Evolutionary conservation across 2,329 filamentous ascomycete genomes (phyloP), one percentile per base, ranked within the genome.

Genomic region (Sclerotinia nivalis): DNA sequence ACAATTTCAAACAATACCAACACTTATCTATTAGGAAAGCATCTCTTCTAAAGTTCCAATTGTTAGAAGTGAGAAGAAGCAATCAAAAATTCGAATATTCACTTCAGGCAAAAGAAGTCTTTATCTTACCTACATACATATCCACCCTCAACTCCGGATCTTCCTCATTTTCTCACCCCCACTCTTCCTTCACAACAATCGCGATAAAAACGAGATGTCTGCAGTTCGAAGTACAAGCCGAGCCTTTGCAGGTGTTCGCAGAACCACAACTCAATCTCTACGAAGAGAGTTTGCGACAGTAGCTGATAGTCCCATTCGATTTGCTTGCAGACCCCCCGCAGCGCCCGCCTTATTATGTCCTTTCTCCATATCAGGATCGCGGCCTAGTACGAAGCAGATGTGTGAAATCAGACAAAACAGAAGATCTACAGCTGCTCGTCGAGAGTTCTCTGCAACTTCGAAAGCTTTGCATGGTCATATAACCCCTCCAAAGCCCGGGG

Each of bases 401-500:
- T 69, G 50, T 50, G 61, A 69, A 34, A 37, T 54, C 2, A 69
- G 66, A 49, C 64, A 68, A 25, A 31, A 61, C 43, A 43, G 59
- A 5, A 61, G 52, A 50, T 61, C 50, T 13, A 62, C 49, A 31
- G 50, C 56, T 49, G 37, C 60, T 13, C 70, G 65, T 37, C 61
- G 76, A 77, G 80, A 79, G 68, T 96, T 97, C 79, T 91, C 91
- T 55, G 87, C 86, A 15, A 89, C 90, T 6, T 78, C 86, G 15
- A 77, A 83, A 69, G 80, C 82, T 68, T 82, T 80, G 64, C 96
- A 99, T 80, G 93, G 91, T 60, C 93, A 98, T 80, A 82, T 97
- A 75, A 88, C 89, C 69, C 87, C 91, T 43, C 95, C 96, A 2
- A 95, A 94, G 81, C 87, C 93, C 0, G 96, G 96, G 61, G 93